A percentile compares a stretch with the other conserved stretches of the same genome.
Conservation (phyloP, 1,284 basidiomycete species). For the Phylloboletellus chloephorus region DNA sequence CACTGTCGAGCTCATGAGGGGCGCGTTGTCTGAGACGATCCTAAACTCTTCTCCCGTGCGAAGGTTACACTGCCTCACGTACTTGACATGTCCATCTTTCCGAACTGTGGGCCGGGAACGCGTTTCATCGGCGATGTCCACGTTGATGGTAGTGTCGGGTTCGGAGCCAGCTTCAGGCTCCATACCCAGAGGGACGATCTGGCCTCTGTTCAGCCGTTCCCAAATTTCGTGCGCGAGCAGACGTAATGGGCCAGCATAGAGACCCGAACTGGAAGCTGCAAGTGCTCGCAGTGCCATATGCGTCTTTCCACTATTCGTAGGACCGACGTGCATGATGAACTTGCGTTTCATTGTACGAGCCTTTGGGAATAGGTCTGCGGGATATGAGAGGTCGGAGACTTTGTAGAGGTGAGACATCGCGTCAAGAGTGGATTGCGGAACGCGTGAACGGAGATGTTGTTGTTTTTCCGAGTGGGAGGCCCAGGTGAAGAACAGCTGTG, state of each 20-base stretch:
- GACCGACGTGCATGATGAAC: conserved; percentile 93
- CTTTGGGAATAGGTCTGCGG: conserved; percentile 30
- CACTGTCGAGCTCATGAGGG: conserved; percentile 79
- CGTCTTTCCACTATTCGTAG: conserved; percentile 97
- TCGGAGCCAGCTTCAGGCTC: conserved; percentile 29
- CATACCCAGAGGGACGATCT: conserved; percentile 64
- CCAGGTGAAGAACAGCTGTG: conserved; percentile 41
- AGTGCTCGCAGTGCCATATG: conserved; percentile 88
- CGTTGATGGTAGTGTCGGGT: conserved; percentile 29
- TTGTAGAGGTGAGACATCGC: conserved; percentile 31
- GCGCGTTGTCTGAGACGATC: conserved; percentile 56
- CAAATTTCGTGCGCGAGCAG: conserved; percentile 95
- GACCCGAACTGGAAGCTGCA: conserved; percentile 66
- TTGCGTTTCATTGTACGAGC: conserved; percentile 55
- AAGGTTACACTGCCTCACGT: conserved; percentile 77
- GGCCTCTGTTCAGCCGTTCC: conserved; percentile 86
- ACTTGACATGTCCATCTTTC: conserved; percentile 42
- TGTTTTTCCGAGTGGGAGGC: conserved; percentile 29
- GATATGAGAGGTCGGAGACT: conserved; percentile 36
- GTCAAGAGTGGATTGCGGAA: conserved; percentile 28
- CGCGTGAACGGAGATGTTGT: conserved; percentile 14
- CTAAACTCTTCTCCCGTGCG: conserved; percentile 90
- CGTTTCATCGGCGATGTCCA: conserved; percentile 30
- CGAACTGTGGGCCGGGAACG: conserved; percentile 30
- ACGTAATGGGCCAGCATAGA: conserved; percentile 89